Conservation (phyloP, 2,329 filamentous ascomycete genomes). For the Scedosporium aurantiacum region DNA sequence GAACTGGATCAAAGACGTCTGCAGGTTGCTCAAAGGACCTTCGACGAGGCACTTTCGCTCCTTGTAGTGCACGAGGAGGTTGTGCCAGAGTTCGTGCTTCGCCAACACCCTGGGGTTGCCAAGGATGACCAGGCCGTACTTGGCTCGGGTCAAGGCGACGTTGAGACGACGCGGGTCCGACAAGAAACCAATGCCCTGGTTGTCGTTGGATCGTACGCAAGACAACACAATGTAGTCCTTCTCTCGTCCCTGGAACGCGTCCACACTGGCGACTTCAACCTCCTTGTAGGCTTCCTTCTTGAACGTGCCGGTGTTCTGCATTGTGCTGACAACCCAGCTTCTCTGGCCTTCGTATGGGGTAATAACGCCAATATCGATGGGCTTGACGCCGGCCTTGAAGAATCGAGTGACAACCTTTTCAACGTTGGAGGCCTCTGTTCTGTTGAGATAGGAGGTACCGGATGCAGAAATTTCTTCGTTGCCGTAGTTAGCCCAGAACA, state of each 20-base stretch:
- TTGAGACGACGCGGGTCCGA: slow-evolving; percentile 96
- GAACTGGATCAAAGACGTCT: slow-evolving; percentile 90
- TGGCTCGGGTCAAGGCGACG: slow-evolving; percentile 90
- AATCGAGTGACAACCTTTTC: slow-evolving; percentile 98
- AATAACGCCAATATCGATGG: slow-evolving; percentile 89
- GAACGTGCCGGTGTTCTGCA: slow-evolving; percentile 94
- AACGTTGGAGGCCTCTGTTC: slow-evolving; percentile 92
- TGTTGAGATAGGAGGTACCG: slow-evolving; percentile 94
- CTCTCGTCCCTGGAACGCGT: slow-evolving; percentile 97
- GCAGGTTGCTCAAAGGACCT: slow-evolving; percentile 88
- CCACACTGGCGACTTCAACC: slow-evolving; percentile 94
- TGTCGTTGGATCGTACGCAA: slow-evolving; percentile 96
- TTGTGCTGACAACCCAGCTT: slow-evolving; percentile 97
- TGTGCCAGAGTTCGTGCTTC: slow-evolving; percentile 97
- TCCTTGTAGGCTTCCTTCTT: slow-evolving; percentile 99
- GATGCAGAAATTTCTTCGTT: slow-evolving; percentile 98
- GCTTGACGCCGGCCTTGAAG: slow-evolving; percentile 97
- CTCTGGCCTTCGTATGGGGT: slow-evolving; percentile 97
- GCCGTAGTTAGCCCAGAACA: slow-evolving; percentile 99
- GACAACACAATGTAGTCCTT: slow-evolving; percentile 98
- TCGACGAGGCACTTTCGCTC: slow-evolving; percentile 93
- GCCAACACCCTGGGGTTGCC: slow-evolving; percentile 96
- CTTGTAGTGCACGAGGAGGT: slow-evolving; percentile 90
- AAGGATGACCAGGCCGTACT: slow-evolving; percentile 91
- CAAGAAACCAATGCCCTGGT: slow-evolving; percentile 97